phyloP scores from a whole-genome alignment of 2,329 filamentous ascomycete genomes.

The Penicillium fuscoglaucum region DNA sequence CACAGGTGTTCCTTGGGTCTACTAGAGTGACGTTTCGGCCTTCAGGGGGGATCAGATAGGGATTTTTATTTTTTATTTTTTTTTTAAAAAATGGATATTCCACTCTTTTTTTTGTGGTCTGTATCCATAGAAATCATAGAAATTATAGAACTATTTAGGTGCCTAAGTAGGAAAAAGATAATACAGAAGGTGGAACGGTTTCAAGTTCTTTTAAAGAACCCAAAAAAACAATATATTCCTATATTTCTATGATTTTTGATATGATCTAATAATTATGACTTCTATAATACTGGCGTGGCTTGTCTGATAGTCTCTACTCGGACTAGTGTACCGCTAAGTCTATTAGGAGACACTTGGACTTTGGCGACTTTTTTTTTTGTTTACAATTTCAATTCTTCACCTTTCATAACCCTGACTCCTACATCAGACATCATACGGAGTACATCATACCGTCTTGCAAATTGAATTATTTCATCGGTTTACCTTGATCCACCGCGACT shows the following conservation, averaged over 20 bases:
- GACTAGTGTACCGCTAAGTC: slow-evolving; percentile 16
- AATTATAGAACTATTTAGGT: background rate
- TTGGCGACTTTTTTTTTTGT: slow-evolving; percentile 1
- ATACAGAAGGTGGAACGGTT: background rate
- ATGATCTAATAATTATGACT: slow-evolving; percentile 4
- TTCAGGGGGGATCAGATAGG: slow-evolving; percentile 10
- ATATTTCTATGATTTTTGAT: background rate
- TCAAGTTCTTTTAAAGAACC: background rate
- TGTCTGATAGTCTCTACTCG: slow-evolving; percentile 7
- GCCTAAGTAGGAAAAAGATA: background rate
- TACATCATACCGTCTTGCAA: background rate
- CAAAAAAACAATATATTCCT: background rate
- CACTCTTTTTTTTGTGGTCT: background rate
- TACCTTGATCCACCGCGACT: slow-evolving; percentile 10
- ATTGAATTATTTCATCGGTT: slow-evolving; percentile 4
- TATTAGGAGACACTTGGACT: slow-evolving; percentile 6
- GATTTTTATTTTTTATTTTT: background rate
- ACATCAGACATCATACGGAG: background rate
- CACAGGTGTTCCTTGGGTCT: slow-evolving; percentile 9
- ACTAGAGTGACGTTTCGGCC: slow-evolving; percentile 7
- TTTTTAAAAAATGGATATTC: background rate
- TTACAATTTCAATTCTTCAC: background rate
- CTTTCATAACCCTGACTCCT: background rate
- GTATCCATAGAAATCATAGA: background rate
- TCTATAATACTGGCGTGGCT: slow-evolving; percentile 7